These are phyloP conservation scores for Gentiana straminea DNA, from an alignment of 257 asterid species.

Conservation along the genomic window DNA sequence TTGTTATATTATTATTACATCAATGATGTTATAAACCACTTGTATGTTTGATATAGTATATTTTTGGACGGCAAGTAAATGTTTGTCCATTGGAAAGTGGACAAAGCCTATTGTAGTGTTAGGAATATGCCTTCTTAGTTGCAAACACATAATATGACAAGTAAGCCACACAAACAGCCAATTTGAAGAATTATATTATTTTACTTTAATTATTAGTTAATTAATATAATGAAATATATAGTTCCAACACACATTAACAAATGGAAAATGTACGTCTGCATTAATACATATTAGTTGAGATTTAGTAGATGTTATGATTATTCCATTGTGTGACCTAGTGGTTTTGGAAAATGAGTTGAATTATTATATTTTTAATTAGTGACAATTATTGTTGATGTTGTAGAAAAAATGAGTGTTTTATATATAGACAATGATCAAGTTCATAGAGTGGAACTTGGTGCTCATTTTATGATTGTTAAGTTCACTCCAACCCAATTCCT, in stretches of 20 bases:
- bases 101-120: constrained; percentile 1
- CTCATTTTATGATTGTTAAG: no score
- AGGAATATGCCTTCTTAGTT: constrained; percentile 14
- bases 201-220: not conserved
- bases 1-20: not conserved
- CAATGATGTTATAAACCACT: constrained; percentile 24
- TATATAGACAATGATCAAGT: no score
- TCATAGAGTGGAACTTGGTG: no score
- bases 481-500: no score
- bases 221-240: not conserved
- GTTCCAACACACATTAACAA: not conserved
- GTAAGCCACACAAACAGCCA: constrained; percentile 1
- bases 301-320: no score
- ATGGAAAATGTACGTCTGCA: not conserved
- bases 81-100: constrained; percentile 4
- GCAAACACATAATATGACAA: constrained; percentile 1
- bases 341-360: no score
- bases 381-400: no score
- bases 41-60: constrained; percentile 12
- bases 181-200: constrained; percentile 1
- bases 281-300: no score
- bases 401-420: no score
- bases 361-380: no score
- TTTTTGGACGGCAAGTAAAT: constrained; percentile 27
- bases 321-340: no score